Conservation (phyloP, 2,329 filamentous ascomycete genomes). For the Hymenoscyphus occultus region DNA sequence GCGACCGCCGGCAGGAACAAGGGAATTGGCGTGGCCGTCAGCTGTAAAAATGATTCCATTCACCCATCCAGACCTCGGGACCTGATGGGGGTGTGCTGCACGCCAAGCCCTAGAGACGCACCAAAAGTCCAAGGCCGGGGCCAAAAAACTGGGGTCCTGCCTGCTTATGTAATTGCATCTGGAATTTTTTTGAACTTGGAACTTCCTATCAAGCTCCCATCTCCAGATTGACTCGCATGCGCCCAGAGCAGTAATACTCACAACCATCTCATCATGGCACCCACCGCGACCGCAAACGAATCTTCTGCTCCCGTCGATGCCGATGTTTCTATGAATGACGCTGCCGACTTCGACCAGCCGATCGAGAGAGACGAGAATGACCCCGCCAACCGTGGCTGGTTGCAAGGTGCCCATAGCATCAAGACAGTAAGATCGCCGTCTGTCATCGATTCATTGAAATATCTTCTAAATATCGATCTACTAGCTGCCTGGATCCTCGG, state of each 20-base stretch:
- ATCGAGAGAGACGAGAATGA: constrained; percentile 13
- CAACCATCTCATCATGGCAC: constrained; percentile 18
- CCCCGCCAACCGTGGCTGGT: constrained; percentile 17
- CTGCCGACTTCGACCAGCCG: background rate
- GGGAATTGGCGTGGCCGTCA: background rate
- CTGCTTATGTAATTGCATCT: background rate
- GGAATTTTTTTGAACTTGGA: background rate
- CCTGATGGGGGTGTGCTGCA: background rate
- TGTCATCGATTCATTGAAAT: background rate
- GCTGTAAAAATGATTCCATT: background rate
- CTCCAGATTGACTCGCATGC: constrained; percentile 9
- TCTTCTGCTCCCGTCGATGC: constrained; percentile 9
- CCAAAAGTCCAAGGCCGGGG: background rate
- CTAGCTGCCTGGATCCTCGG: constrained; percentile 79
- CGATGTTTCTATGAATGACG: constrained; percentile 31
- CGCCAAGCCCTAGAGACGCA: background rate
- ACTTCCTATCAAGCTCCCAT: background rate
- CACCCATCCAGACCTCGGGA: background rate
- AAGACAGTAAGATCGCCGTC: constrained; percentile 28
- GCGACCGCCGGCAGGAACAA: background rate
- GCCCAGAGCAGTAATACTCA: constrained; percentile 6
- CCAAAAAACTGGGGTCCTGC: background rate
- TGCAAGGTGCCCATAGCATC: constrained; percentile 29
- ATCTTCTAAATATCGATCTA: constrained; percentile 39
- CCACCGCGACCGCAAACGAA: constrained; percentile 23